Percentiles rank a stretch among this genome's conserved stretches.
Evolutionary conservation across 805 yeast species (phyloP).

Genomic region (Kodamaea kaohsiungensis): DNA sequence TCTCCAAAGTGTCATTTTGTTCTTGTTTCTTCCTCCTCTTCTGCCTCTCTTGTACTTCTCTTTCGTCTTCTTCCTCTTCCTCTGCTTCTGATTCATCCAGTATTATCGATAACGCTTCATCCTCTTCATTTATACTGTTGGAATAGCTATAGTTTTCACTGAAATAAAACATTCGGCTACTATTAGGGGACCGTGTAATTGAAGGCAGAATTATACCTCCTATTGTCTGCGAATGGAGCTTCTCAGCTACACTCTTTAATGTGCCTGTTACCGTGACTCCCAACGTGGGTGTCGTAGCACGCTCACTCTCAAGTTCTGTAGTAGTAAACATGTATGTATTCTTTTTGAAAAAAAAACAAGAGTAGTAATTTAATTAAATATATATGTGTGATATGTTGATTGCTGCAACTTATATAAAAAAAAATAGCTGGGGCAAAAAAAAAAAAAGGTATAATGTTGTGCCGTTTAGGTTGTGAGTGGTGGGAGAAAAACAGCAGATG

Average conservation of each 20-base stretch:
- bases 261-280: background rate
- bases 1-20: background rate
- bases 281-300: background rate
- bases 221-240: background rate
- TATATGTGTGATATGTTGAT: background rate
- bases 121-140: slow-evolving; percentile 11
- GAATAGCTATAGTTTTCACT: slow-evolving; percentile 8
- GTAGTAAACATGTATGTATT: background rate
- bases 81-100: slow-evolving; percentile 2
- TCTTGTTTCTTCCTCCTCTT: slow-evolving; percentile 6
- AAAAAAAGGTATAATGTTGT: background rate
- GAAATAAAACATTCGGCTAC: background rate
- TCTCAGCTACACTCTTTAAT: background rate
- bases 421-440: background rate
- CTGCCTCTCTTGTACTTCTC: background rate
- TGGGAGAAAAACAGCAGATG: background rate
- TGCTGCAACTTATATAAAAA: background rate
- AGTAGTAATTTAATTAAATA: too few relatives aligned
- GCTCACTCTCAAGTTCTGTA: background rate
- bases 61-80: slow-evolving; percentile 4
- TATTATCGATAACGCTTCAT: slow-evolving; percentile 11
- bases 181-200: background rate
- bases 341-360: background rate
- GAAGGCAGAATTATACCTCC: background rate
- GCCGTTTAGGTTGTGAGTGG: background rate